These are phyloP conservation scores for Quercus lobata DNA, from an alignment of 331 rosid species.

Conservation along the genomic window DNA sequence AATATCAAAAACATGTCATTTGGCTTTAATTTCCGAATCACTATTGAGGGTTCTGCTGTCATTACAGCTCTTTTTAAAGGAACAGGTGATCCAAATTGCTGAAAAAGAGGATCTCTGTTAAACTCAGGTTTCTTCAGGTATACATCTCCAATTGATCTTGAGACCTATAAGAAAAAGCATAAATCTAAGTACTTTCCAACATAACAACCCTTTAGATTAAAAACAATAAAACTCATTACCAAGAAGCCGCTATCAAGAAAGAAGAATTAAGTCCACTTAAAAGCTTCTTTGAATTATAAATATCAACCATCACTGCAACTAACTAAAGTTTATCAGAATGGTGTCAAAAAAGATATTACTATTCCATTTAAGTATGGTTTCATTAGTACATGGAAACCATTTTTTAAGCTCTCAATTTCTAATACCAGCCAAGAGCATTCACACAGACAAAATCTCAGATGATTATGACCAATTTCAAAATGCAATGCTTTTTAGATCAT, in stretches of 20 bases:
- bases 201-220: not conserved
- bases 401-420: not conserved
- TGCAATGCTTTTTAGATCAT: slow-evolving; percentile 1
- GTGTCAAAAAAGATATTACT: not conserved
- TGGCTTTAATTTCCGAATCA: slow-evolving; percentile 42
- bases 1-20: slow-evolving; percentile 69
- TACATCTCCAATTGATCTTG: slow-evolving; percentile 88
- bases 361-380: not conserved
- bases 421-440: not conserved
- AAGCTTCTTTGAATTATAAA: not conserved
- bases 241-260: slow-evolving; percentile 4
- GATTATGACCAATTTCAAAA: not conserved
- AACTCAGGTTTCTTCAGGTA: slow-evolving; percentile 78
- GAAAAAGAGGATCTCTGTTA: slow-evolving; percentile 56
- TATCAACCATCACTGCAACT: not conserved
- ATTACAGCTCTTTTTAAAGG: slow-evolving; percentile 64
- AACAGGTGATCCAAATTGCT: slow-evolving; percentile 45
- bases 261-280: slow-evolving; percentile 5
- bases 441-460: not conserved
- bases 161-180: slow-evolving; percentile 38
- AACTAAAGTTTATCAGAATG: slow-evolving; percentile 1
- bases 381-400: not conserved
- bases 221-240: not conserved
- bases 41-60: slow-evolving; percentile 74
- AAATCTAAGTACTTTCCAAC: not conserved